A percentile compares a stretch with the other conserved stretches of the same genome.
These are phyloP conservation scores for Vaccinium corymbosum DNA, from an alignment of 148 eudicot species.

Conservation along the genomic window DNA sequence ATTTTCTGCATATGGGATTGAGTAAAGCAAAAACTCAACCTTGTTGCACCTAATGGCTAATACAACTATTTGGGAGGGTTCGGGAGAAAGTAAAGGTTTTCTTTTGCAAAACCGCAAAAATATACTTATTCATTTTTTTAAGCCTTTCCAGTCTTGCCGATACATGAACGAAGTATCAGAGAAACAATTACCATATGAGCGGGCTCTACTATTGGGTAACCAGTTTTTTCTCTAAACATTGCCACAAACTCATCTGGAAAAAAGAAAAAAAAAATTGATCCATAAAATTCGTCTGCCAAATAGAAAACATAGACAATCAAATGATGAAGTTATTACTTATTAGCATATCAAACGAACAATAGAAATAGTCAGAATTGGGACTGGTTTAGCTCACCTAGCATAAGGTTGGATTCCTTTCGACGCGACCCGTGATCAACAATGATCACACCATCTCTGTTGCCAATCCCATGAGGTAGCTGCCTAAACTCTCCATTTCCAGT, in stretches of 20 bases:
- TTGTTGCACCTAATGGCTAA: neutral
- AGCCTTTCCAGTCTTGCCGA: neutral
- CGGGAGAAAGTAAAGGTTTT: neutral
- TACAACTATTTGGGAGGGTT: neutral
- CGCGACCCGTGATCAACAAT: conserved; percentile 97
- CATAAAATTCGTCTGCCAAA: neutral
- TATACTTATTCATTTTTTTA: no score
- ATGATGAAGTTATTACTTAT: neutral
- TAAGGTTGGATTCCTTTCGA: conserved; percentile 76
- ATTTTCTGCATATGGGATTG: neutral
- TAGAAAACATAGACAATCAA: neutral
- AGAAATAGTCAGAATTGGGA: neutral
- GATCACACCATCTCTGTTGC: conserved; percentile 64
- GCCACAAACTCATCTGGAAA: conserved; percentile 78
- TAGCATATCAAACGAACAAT: neutral
- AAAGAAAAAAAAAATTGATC: neutral
- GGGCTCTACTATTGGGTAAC: conserved; percentile 88
- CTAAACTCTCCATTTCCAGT: conserved; percentile 31
- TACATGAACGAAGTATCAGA: neutral
- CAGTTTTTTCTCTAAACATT: conserved; percentile 74
- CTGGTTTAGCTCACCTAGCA: conserved; percentile 53
- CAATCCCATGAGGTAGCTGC: conserved; percentile 33
- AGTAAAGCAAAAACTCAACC: neutral
- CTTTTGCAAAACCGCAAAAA: neutral
- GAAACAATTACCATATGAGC: conserved; percentile 86